Percentiles rank a stretch among this genome's conserved stretches.
phyloP scores from a whole-genome alignment of 768 basidiomycete genomes.

The Phaeolepiota aurea region DNA sequence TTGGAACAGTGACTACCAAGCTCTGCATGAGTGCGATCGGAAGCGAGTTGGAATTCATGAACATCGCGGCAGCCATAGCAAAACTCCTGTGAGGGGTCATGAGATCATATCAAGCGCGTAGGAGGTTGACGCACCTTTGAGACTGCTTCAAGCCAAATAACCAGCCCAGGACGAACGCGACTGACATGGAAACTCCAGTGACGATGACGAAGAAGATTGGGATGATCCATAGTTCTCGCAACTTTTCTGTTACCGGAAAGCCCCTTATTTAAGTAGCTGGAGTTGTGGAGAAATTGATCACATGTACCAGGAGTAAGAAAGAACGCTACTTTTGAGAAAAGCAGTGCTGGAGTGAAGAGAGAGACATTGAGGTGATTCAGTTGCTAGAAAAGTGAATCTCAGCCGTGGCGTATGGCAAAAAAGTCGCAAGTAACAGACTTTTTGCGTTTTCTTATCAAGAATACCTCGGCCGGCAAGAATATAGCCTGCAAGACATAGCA shows the following conservation, averaged over 20 bases:
- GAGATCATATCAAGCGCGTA: background rate
- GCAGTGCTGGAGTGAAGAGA: conserved; percentile 79
- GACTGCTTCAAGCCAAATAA: conserved; percentile 61
- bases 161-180: conserved; percentile 56
- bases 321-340: conserved; percentile 95
- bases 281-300: no score
- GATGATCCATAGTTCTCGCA: conserved; percentile 77
- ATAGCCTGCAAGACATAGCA: conserved; percentile 80
- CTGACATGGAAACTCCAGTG: conserved; percentile 58
- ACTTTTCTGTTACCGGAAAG: conserved; percentile 41
- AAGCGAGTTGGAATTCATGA: conserved; percentile 93
- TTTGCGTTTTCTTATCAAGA: conserved; percentile 84
- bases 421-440: conserved; percentile 35
- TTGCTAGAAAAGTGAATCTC: no score
- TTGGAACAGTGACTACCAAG: conserved; percentile 75
- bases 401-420: conserved; percentile 4
- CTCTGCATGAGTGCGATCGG: conserved; percentile 93
- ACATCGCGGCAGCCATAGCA: conserved; percentile 76
- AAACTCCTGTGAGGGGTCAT: conserved; percentile 62
- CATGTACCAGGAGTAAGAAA: conserved; percentile 68
- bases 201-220: conserved; percentile 81
- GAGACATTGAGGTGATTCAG: conserved; percentile 80
- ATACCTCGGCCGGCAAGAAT: conserved; percentile 72
- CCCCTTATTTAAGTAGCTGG: no score
- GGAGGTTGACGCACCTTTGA: no score